Evolutionary conservation across 2,329 filamentous ascomycete genomes (phyloP), one percentile per base, ranked within the genome.

Genomic region (Ceratocystis diversiconidia): DNA sequence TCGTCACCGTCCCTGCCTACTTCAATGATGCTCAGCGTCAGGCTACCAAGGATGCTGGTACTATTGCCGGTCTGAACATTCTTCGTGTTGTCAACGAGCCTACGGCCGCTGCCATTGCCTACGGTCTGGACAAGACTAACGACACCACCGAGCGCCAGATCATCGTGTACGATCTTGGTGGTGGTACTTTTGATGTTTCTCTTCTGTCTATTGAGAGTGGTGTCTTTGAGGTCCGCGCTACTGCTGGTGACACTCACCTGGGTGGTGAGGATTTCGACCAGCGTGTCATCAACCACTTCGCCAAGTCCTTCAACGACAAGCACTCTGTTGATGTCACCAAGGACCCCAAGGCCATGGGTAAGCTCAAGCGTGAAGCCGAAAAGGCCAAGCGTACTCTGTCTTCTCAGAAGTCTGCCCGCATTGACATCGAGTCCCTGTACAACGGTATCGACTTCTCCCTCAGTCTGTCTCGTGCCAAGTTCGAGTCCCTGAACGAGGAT

Each of bases 211-310:
- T 95, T 70, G 90, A 95, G 72, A 82, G 91, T 74, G 92, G 92
- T 76, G 89, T 95, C 72, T 96, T 96, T 75, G 91, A 96, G 82
- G 92, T 96, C 72, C 79, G 92, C 78, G 88, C 92, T 77, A 96
- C 91, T 73, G 90, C 91, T 75, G 91, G 92, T 90, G 92, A 96
- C 77, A 96, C 92, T 73, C 92, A 96, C 78, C 85, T 96, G 72
- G 92, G 92, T 87, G 92, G 92, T 86, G 92, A 97, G 79, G 92
- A 97, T 81, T 97, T 97, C 77, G 92, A 97, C 78, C 91, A 97
- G 84, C 88, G 92, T 76, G 84, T 97, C 77, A 96, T 97, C 81
- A 90, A 89, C 83, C 84, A 92, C 85, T 90, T 97, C 75, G 87
- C 88, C 82, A 96, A 97, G 88, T 64, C 65, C 72, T 97, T 95